Base-by-base conservation (phyloP, 2,329 filamentous ascomycete species). In the Alternaria tenuissima region DNA sequence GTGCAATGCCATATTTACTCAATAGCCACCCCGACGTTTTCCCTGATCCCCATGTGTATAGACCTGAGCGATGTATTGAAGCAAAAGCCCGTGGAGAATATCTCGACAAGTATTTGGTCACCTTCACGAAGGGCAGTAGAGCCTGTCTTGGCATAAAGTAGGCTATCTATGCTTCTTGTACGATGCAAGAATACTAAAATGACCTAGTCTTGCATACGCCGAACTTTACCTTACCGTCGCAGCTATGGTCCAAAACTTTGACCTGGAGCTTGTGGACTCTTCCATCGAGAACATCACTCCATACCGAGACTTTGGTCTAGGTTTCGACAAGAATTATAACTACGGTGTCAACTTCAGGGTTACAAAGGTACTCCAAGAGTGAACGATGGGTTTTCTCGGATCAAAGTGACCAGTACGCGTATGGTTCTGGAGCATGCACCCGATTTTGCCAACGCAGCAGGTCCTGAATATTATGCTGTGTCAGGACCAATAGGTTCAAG, bases 91-190 rank as follows among this genome's bases (percentile, higher is more conserved):
- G 41, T 4, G 58, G 58, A n/a, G 55, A 60, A 22, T 55, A 62
- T 7, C 53, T 80, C 9, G 67, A 76, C 22, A 72, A 69, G 18
- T 81, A 78, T 52, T 62, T 82, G 30, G 71, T 81, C 5, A 62
- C 75, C 0, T 83, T 83, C 54, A 68, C 70, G 16, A 77, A 76
- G 41, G 80, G 80, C 0, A 75, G 71, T 7, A 64, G 80, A 28
- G 70, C 69, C 30, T 83, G 81, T 56, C 61, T 82, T 20, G 81
- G 80, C 8, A 79, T 66, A 20, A 57, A 59, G 55, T 66, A 53
- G 53, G 58, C 2, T 6, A 1, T 24, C 3, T 3, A n/a, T 7
- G 4, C 14, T 14, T n/a, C n/a, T 16, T 18, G 28, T 34, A 34
- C 18, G 12, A 16, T 22, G 1, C 1, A 16, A 2, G 5, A 5